Evolutionary conservation across 2,329 filamentous ascomycete species (phyloP).

Genomic region (Botryotinia narcissicola): DNA sequence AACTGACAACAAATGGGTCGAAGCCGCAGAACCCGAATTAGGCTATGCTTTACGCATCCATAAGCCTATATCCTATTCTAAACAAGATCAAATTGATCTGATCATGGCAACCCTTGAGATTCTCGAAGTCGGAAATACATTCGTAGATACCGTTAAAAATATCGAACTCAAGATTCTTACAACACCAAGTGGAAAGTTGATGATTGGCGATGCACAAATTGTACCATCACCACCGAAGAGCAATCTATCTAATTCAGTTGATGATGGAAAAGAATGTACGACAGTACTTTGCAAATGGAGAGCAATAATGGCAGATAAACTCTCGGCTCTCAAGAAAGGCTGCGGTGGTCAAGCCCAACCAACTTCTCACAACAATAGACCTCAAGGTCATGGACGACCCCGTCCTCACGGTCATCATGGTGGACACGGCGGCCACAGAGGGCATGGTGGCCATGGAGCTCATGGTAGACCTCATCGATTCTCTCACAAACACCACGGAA

Average conservation of each 20-base stretch:
- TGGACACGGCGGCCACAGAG: constrained; percentile 28
- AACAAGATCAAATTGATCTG: constrained; percentile 51
- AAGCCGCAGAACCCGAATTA: constrained; percentile 32
- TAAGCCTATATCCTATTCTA: constrained; percentile 47
- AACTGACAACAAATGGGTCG: constrained; percentile 30
- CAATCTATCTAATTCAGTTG: constrained; percentile 30
- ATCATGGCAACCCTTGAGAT: constrained; percentile 57
- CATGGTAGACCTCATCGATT: constrained; percentile 36
- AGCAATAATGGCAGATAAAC: constrained; percentile 47
- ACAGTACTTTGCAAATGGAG: constrained; percentile 56
- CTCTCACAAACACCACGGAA: constrained; percentile 41
- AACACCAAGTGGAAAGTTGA: constrained; percentile 52
- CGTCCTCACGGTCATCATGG: constrained; percentile 33
- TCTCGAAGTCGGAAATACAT: constrained; percentile 56
- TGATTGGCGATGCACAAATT: constrained; percentile 50
- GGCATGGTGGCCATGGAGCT: constrained; percentile 24
- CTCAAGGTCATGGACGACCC: constrained; percentile 19
- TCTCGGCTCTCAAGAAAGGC: constrained; percentile 42
- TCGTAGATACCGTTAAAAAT: constrained; percentile 52
- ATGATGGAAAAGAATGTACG: constrained; percentile 41
- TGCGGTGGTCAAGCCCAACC: constrained; percentile 29
- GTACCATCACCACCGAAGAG: constrained; percentile 31
- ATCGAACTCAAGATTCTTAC: constrained; percentile 63
- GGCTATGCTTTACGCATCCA: constrained; percentile 35
- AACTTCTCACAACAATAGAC: constrained; percentile 24